Conservation (phyloP, 2,329 filamentous ascomycete species). For the Fusarium oligoseptatum region DNA sequence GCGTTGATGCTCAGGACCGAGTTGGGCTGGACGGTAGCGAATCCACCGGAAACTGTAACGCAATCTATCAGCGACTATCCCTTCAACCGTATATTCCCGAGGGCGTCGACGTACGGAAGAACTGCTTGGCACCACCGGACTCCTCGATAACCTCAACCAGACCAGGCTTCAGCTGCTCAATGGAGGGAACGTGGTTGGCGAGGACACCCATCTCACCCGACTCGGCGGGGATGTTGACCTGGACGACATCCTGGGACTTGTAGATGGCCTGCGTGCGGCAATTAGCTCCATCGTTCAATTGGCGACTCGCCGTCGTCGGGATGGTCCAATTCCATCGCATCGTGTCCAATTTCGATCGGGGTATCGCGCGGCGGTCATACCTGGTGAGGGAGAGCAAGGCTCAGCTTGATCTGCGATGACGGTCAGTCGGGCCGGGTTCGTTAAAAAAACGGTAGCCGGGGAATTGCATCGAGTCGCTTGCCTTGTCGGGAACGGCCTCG, state of each 20-base stretch:
- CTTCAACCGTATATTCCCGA: conserved; percentile 13
- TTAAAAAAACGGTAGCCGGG: conserved; percentile 43
- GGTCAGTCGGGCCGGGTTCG: conserved; percentile 44
- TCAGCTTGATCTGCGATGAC: conserved; percentile 85
- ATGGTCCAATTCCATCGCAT: conserved; percentile 48
- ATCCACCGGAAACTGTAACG: conserved; percentile 89
- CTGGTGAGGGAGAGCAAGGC: conserved; percentile 97
- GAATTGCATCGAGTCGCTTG: conserved; percentile 50
- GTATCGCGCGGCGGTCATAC: conserved; percentile 68
- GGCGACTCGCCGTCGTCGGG: conserved; percentile 36
- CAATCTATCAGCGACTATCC: conserved; percentile 37
- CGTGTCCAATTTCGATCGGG: conserved; percentile 38
- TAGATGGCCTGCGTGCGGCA: conserved; percentile 75
- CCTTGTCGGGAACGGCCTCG: conserved; percentile 88
- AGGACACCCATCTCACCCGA: conserved; percentile 99
- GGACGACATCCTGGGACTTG: conserved; percentile 80
- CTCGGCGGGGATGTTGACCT: conserved; percentile 99
- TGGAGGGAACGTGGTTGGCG: conserved; percentile 97
- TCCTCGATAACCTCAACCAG: conserved; percentile 97
- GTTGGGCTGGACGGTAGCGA: conserved; percentile 96
- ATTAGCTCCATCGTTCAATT: conserved; percentile 59
- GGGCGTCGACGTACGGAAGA: conserved; percentile 84
- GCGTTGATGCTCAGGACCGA: conserved; percentile 98
- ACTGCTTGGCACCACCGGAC: conserved; percentile 90
- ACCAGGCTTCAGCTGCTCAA: conserved; percentile 98